phyloP scores from a whole-genome alignment of 768 basidiomycete genomes.

The Dacryopinax spathularia region DNA sequence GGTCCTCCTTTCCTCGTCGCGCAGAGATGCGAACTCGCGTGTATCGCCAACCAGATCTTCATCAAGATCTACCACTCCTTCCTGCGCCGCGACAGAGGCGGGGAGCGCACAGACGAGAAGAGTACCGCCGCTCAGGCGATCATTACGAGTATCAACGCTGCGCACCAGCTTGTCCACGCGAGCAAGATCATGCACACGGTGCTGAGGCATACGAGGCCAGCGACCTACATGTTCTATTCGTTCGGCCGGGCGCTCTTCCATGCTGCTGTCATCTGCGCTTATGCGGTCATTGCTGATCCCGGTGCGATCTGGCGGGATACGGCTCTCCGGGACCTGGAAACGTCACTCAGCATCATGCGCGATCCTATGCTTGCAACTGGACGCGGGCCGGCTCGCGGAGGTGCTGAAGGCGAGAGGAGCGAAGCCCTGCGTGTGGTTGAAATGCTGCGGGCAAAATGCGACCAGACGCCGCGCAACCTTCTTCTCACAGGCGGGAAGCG shows the following conservation, averaged over 20 bases:
- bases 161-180: slow-evolving; percentile 47
- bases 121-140: slow-evolving; percentile 38
- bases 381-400: slow-evolving; percentile 23
- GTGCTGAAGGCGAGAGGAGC: slow-evolving; percentile 23
- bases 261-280: slow-evolving; percentile 49
- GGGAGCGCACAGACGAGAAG: too few relatives aligned
- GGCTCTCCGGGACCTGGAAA: slow-evolving; percentile 34
- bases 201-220: slow-evolving; percentile 30
- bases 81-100: slow-evolving; percentile 26
- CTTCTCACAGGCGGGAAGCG: slow-evolving; percentile 28
- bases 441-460: slow-evolving; percentile 25
- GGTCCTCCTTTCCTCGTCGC: slow-evolving; percentile 28
- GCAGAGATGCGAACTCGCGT: slow-evolving; percentile 46
- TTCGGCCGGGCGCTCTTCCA: slow-evolving; percentile 51
- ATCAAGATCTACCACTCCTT: slow-evolving; percentile 58
- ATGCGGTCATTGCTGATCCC: slow-evolving; percentile 44
- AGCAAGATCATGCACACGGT: slow-evolving; percentile 30
- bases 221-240: slow-evolving; percentile 35
- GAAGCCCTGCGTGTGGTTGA: slow-evolving; percentile 32
- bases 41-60: slow-evolving; percentile 46
- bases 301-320: slow-evolving; percentile 33
- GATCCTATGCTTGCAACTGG: slow-evolving; percentile 21
- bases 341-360: slow-evolving; percentile 33
- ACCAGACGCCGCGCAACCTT: slow-evolving; percentile 25
- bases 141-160: slow-evolving; percentile 47